These are phyloP conservation scores for Trametes cingulata DNA, from an alignment of 768 basidiomycete species.

Conservation along the genomic window DNA sequence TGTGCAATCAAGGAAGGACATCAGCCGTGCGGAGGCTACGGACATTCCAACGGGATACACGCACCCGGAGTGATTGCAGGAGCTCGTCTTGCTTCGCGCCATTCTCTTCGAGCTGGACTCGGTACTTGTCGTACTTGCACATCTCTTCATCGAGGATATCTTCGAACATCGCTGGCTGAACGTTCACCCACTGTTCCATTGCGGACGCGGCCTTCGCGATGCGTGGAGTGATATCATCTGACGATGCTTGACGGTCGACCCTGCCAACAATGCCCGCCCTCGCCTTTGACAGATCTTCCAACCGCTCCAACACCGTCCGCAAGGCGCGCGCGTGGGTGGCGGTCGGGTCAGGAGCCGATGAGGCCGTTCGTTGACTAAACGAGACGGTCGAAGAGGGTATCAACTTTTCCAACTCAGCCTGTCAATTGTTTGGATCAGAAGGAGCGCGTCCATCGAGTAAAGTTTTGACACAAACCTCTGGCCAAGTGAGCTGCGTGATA, in stretches of 20 bases:
- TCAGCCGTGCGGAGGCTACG: neutral
- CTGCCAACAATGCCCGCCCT: slow-evolving; percentile 64
- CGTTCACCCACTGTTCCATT: slow-evolving; percentile 66
- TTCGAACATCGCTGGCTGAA: slow-evolving; percentile 87
- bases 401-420: slow-evolving; percentile 67
- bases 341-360: slow-evolving; percentile 34
- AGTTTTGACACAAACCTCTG: slow-evolving; percentile 44
- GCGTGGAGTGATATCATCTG: slow-evolving; percentile 72
- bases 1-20: slow-evolving; percentile 32
- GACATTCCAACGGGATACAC: slow-evolving; percentile 16
- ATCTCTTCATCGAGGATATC: slow-evolving; percentile 78
- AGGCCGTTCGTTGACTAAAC: neutral
- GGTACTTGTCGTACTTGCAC: slow-evolving; percentile 76
- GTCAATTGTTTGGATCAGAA: neutral
- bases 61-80: slow-evolving; percentile 68
- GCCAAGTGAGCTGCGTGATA: slow-evolving; percentile 70
- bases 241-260: slow-evolving; percentile 58
- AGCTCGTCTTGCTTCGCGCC: slow-evolving; percentile 62
- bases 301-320: slow-evolving; percentile 72
- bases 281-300: slow-evolving; percentile 68
- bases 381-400: slow-evolving; percentile 65
- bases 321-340: slow-evolving; percentile 68
- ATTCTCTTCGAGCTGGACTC: slow-evolving; percentile 54
- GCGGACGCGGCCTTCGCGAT: slow-evolving; percentile 67
- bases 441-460: neutral